Conservation (phyloP, 306 rosid genomes). For the Lablab purpureus region DNA sequence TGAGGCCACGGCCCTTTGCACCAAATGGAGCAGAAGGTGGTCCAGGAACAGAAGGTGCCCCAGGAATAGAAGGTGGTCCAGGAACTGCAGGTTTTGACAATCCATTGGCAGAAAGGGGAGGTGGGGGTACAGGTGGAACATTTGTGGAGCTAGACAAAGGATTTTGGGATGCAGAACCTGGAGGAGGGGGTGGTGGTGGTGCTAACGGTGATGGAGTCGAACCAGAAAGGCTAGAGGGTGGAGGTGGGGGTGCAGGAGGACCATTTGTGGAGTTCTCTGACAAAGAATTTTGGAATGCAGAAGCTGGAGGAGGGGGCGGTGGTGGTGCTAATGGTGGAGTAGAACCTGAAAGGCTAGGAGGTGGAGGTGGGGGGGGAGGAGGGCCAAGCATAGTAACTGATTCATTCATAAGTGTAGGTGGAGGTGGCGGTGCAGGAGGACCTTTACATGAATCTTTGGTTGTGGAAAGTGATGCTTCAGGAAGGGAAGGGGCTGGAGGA, state of each 20-base stretch:
- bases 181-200: conserved; percentile 76
- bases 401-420: conserved; percentile 30
- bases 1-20: conserved; percentile 73
- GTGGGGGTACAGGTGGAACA: conserved; percentile 80
- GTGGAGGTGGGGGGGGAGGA: conserved; percentile 83
- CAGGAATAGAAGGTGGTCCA: conserved; percentile 72
- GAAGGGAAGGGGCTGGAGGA: conserved; percentile 38
- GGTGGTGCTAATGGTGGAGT: conserved; percentile 57
- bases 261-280: no score
- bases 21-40: conserved; percentile 75
- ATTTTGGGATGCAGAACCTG: conserved; percentile 47
- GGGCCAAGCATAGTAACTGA: conserved; percentile 43
- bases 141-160: conserved; percentile 36
- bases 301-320: conserved; percentile 71
- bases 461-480: conserved; percentile 42
- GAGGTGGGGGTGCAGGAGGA: conserved; percentile 64
- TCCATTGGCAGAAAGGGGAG: conserved; percentile 63
- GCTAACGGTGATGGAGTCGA: conserved; percentile 51
- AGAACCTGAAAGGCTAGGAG: conserved; percentile 51
- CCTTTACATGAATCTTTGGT: conserved; percentile 41
- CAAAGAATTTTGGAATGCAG: conserved; percentile 44
- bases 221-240: conserved; percentile 52
- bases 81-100: conserved; percentile 53
- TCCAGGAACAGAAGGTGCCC: conserved; percentile 82
- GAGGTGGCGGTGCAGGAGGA: conserved; percentile 49